Conservation (phyloP, 768 basidiomycete genomes). For the Lactarius akahatsu region DNA sequence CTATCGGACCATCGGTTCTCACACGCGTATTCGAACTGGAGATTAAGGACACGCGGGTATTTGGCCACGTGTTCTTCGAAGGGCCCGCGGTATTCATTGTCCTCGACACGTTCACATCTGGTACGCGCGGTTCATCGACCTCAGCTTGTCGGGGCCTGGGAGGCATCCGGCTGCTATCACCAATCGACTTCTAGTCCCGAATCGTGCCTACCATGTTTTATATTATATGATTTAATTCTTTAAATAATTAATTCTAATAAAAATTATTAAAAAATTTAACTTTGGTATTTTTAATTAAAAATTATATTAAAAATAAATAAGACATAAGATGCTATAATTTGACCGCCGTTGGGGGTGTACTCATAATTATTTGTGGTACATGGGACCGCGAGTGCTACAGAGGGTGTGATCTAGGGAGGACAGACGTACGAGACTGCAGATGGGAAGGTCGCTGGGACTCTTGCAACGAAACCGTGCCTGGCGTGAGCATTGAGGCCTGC, state of each 20-base stretch:
- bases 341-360: not conserved
- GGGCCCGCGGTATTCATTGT: conserved; percentile 52
- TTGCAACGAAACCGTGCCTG: conserved; percentile 34
- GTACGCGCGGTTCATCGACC: conserved; percentile 10
- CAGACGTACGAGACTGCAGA: conserved; percentile 55
- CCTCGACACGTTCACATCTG: conserved; percentile 43
- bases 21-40: conserved; percentile 48
- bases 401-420: conserved; percentile 56
- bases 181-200: conserved; percentile 48
- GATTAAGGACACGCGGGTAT: conserved; percentile 51
- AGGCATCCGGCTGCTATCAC: conserved; percentile 40
- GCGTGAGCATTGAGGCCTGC: conserved; percentile 43
- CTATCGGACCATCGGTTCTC: conserved; percentile 48
- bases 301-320: too few relatives aligned
- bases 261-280: too few relatives aligned
- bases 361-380: not conserved
- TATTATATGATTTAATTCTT: too few relatives aligned
- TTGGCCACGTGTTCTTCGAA: conserved; percentile 60
- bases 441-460: conserved; percentile 42
- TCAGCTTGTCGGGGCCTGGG: conserved; percentile 8
- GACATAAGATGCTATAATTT: conserved; percentile 36
- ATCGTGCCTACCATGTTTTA: too few relatives aligned
- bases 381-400: conserved; percentile 50
- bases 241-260: too few relatives aligned
- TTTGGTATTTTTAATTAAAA: too few relatives aligned